Base-by-base conservation (phyloP, 371 early-diverging fungal species). In the Rhizopus sp. region DNA sequence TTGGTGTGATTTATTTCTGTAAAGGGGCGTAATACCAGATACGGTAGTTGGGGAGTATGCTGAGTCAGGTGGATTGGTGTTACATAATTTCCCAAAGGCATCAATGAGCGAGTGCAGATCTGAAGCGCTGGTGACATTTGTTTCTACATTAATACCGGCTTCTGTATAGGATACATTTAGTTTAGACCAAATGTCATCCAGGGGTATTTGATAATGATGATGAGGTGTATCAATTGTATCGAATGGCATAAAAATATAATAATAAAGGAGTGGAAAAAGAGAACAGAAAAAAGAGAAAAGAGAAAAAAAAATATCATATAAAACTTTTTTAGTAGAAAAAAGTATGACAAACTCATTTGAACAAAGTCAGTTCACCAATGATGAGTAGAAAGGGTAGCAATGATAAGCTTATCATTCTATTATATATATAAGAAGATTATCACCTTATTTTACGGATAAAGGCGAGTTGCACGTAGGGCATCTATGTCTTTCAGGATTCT, bases 41-140 rank as follows among this genome's bases (percentile, higher is more conserved):
- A 50, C 41, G 44, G 41, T 55, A 30, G 32, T 47, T 44, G 8
- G 47, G n/a, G 34, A 7, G 23, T 9, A 8, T 31, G 49, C 3
- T 34, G 41, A 42, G 39, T 54, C 59, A 55, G 59, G 55, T 59
- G 59, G 12, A 40, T 29, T 15, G 4, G 61, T 60, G 39, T 35
- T 52, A 56, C 71, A 64, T n/a, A 70, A 40, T 17, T 67, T 60
- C 33, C 59, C 58, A 47, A 70, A 70, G 35, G 64, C 64, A 44
- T 70, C 71, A 17, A 70, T 66, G 8, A 70, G 57, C 13, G 68
- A 66, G 12, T 63, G 71, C 13, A 70, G 53, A 49, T 67, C 71
- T 33, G 64, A 60, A 39, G 64, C 71, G 34, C 53, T 70, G 9
- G 71, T 48, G 38, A 70, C 64, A 45, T 67, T 67, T 7, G 71